Evolutionary conservation across 208 protist species (phyloP).

Genomic region (Crithidia sp.): DNA sequence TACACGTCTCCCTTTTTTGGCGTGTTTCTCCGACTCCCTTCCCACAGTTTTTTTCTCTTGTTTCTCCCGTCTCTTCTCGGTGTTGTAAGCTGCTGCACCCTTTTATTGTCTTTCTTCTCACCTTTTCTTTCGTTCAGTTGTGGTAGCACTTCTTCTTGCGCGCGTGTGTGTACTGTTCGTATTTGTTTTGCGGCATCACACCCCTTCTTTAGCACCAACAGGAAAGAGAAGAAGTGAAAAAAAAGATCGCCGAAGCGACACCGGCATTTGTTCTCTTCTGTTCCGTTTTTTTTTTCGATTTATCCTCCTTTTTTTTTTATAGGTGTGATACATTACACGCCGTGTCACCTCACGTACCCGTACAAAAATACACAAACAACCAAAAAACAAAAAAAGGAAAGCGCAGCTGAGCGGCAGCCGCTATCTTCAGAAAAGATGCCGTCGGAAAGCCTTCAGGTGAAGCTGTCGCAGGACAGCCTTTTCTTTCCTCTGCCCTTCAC

Average conservation of each 20-base stretch:
- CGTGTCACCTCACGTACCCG: not conserved
- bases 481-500: slow-evolving; percentile 85
- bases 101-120: slow-evolving; percentile 6
- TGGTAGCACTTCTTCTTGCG: too few species aligned
- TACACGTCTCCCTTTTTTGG: too few species aligned
- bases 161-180: too few species aligned
- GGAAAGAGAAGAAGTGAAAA: slow-evolving; percentile 13
- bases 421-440: slow-evolving; percentile 11
- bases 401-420: too few species aligned
- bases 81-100: not conserved
- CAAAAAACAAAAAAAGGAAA: slow-evolving; percentile 8
- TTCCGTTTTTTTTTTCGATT: slow-evolving; percentile 11
- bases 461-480: slow-evolving; percentile 74
- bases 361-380: slow-evolving; percentile 23
- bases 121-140: not conserved
- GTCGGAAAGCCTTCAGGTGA: slow-evolving; percentile 31
- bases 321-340: not conserved
- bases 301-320: slow-evolving; percentile 27
- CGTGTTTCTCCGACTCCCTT: not conserved
- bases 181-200: too few species aligned
- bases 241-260: not conserved
- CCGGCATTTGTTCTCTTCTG: too few species aligned
- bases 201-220: not conserved
- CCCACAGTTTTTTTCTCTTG: slow-evolving; percentile 1
- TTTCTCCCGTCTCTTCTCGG: not conserved